A percentile compares a stretch with the other conserved stretches of the same genome.
These are phyloP conservation scores for Pseudogymnoascus sp. DNA, from an alignment of 2,329 filamentous ascomycete species.

Conservation along the genomic window DNA sequence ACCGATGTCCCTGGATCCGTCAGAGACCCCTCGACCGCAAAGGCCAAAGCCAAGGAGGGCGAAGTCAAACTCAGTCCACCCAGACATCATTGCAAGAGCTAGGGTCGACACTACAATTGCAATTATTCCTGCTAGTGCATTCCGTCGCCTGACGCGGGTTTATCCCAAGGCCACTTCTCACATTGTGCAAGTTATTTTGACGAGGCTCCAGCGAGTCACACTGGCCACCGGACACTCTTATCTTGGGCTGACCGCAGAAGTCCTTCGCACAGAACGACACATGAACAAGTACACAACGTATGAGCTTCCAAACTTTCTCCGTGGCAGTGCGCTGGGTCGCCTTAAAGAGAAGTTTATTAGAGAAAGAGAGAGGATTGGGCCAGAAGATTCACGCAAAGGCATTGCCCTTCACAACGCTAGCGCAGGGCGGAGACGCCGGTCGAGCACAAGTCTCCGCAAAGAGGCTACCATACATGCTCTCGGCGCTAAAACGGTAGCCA, in stretches of 20 bases:
- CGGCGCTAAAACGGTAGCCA: conserved; percentile 18
- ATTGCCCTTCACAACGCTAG: conserved; percentile 86
- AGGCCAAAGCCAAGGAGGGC: conserved; percentile 35
- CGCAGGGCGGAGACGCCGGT: conserved; percentile 57
- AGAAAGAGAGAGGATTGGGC: conserved; percentile 73
- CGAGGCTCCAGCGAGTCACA: conserved; percentile 87
- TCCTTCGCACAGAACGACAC: conserved; percentile 82
- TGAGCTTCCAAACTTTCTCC: conserved; percentile 82
- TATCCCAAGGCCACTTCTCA: conserved; percentile 96
- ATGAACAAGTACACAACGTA: conserved; percentile 91
- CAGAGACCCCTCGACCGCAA: conserved; percentile 20
- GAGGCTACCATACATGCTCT: conserved; percentile 66
- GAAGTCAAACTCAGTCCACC: conserved; percentile 72
- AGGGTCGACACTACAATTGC: conserved; percentile 96
- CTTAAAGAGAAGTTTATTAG: conserved; percentile 88
- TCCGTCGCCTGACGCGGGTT: conserved; percentile 81
- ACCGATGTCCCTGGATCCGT: conserved; percentile 60
- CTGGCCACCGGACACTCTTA: conserved; percentile 92
- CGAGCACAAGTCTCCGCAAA: conserved; percentile 67
- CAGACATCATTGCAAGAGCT: conserved; percentile 92
- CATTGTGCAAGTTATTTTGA: conserved; percentile 95
- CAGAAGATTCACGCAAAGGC: conserved; percentile 79
- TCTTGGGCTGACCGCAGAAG: conserved; percentile 82
- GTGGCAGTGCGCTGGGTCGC: conserved; percentile 72
- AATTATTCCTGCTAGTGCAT: conserved; percentile 94